These are phyloP conservation scores for Neonectria sp. DNA, from an alignment of 2,329 filamentous ascomycete species.

Conservation along the genomic window DNA sequence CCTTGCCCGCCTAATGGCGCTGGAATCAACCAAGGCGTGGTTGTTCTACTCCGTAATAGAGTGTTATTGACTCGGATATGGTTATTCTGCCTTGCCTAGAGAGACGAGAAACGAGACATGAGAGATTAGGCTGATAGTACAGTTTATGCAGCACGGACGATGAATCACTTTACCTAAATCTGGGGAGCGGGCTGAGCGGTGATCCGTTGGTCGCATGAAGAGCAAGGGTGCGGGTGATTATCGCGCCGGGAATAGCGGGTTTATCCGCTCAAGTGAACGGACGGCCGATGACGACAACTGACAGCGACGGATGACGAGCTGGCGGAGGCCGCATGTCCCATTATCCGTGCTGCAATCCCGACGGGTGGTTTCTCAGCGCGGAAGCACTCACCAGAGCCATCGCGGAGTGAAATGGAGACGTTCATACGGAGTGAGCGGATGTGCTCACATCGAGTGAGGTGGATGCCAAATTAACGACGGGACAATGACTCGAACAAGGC, in stretches of 20 bases:
- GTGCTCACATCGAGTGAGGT: neutral
- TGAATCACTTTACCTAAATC: slow-evolving; percentile 1
- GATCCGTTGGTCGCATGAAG: neutral
- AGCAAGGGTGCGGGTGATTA: neutral
- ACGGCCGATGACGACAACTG: neutral
- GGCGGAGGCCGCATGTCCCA: neutral
- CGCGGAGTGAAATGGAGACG: neutral
- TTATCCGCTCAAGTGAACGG: neutral
- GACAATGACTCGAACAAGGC: slow-evolving; percentile 2
- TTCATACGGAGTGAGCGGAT: neutral
- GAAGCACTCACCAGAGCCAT: neutral
- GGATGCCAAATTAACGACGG: neutral
- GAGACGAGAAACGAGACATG: neutral
- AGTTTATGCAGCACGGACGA: neutral
- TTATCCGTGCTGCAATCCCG: neutral
- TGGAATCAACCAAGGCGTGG: neutral
- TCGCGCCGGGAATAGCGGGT: slow-evolving; percentile 5
- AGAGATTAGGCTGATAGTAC: neutral
- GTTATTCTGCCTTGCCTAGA: neutral
- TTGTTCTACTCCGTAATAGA: neutral
- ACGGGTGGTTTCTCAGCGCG: neutral
- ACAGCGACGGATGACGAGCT: neutral
- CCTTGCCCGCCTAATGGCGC: neutral
- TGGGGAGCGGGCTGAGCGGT: neutral
- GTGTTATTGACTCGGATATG: neutral